phyloP scores from a whole-genome alignment of 805 yeast species.

The Scheffersomyces lignosus region DNA sequence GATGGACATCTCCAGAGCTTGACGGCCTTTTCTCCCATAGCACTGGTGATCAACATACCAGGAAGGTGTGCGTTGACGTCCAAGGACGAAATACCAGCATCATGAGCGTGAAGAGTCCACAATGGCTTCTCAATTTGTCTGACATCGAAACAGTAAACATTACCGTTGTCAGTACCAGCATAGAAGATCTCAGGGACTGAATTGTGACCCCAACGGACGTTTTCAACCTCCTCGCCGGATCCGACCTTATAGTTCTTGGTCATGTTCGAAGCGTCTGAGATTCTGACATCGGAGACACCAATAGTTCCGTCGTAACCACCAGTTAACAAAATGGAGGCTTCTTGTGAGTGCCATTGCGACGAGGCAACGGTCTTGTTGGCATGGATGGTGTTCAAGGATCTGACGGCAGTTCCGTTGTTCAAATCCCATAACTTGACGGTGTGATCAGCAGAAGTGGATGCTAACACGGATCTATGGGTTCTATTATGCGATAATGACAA shows the following conservation, averaged over 20 bases:
- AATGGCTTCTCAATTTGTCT: conserved; percentile 67
- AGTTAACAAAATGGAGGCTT: conserved; percentile 70
- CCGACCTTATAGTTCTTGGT: conserved; percentile 63
- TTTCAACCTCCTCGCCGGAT: conserved; percentile 81
- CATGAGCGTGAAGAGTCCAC: conserved; percentile 98
- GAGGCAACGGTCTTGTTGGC: conserved; percentile 78
- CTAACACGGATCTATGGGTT: conserved; percentile 78
- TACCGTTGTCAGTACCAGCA: conserved; percentile 92
- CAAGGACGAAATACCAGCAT: conserved; percentile 84
- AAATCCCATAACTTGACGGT: conserved; percentile 97
- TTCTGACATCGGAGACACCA: conserved; percentile 83
- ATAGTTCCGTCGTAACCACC: conserved; percentile 92
- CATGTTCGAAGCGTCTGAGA: conserved; percentile 58
- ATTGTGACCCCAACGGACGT: conserved; percentile 65
- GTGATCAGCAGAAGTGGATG: conserved; percentile 92
- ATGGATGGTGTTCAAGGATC: conserved; percentile 73
- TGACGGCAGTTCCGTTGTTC: conserved; percentile 68
- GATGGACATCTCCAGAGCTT: conserved; percentile 83
- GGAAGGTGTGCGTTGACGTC: conserved; percentile 65
- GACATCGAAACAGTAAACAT: conserved; percentile 84
- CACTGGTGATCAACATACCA: conserved; percentile 80
- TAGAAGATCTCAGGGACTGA: conserved; percentile 55
- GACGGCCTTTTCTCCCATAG: conserved; percentile 84
- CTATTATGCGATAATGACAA: conserved; percentile 82
- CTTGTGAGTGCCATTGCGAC: conserved; percentile 78